phyloP scores from a whole-genome alignment of 805 yeast genomes.

The Diddensiella santjacobensis region DNA sequence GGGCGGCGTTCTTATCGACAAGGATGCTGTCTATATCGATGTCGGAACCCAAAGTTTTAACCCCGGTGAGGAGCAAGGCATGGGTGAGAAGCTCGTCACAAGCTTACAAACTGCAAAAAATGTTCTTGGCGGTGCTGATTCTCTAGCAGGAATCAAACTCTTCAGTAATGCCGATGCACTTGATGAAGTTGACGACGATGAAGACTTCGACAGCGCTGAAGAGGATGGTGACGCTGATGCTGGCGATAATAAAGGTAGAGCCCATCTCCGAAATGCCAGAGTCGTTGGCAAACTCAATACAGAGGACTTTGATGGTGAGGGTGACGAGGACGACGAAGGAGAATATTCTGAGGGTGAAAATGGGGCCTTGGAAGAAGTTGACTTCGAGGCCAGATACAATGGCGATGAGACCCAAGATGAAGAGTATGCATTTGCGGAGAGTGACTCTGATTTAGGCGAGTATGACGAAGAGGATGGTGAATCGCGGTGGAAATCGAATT shows the following conservation, averaged over 20 bases:
- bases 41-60: conserved; percentile 56
- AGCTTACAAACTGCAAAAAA: conserved; percentile 68
- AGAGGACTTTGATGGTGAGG: conserved; percentile 33
- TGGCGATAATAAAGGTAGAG: conserved; percentile 60
- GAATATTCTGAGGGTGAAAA: conserved; percentile 28
- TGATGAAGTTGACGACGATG: conserved; percentile 41
- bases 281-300: conserved; percentile 31
- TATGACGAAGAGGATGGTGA: conserved; percentile 36
- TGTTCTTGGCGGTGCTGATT: conserved; percentile 53
- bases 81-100: conserved; percentile 84
- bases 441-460: conserved; percentile 41
- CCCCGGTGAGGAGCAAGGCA: conserved; percentile 65
- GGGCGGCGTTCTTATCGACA: conserved; percentile 96
- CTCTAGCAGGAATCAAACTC: conserved; percentile 68
- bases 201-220: conserved; percentile 31
- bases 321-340: conserved; percentile 27
- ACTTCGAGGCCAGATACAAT: conserved; percentile 13
- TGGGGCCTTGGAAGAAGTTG: conserved; percentile 20
- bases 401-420: conserved; percentile 41
- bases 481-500: conserved; percentile 32
- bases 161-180: conserved; percentile 61
- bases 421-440: conserved; percentile 45
- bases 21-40: conserved; percentile 94
- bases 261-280: conserved; percentile 56
- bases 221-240: conserved; percentile 42